Base-by-base conservation (phyloP, 2,329 filamentous ascomycete species). In the Trichocomaceae sp. region DNA sequence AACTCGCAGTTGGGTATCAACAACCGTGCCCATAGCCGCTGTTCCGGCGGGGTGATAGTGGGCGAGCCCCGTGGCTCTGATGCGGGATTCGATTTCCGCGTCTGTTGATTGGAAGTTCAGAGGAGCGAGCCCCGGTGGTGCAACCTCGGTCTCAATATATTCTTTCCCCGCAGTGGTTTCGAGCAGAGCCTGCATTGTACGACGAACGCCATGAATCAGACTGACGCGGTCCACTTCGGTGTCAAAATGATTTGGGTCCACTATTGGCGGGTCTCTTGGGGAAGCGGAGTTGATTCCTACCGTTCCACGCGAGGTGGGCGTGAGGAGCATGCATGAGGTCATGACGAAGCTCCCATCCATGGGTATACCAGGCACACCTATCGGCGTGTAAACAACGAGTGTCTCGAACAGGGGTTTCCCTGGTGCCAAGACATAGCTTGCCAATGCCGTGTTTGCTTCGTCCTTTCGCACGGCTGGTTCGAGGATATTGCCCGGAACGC, bases 401-500 rank as follows among this genome's bases (percentile, higher is more conserved):
- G 61, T 59, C 47, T 66, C 64, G 15, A 61, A 9, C 35, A 56
- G 57, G 19, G 33, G 8, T 17, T 44, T 12, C 17, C 29, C 19
- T 10, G 55, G 29, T 6, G 47, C 47, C 5, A 58, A 42, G 33
- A 49, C 47, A 26, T 47, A 23, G 29, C 44, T 31, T 12, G 54
- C 64, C 0, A 65, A 45, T 55, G 17, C 17, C 31, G 26, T 47
- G 2, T 68, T 26, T 7, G 23, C 70, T 31, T 72, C 69, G 19
- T 73, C 71, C 41, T 20, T 19, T 49, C 13, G 5, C 17, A 22
- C 17, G 63, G 63, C 26, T 63, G 56, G 6, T 72, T 69, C 2
- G 69, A 71, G 2, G 74, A 65, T 0, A 64, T 65, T 0, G 69
- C 60, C 13, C 61, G 62, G 8, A 61, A 56, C 2, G 72, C 23